These are phyloP conservation scores for Vachellia collinsii DNA, from an alignment of 306 rosid species.

Conservation along the genomic window DNA sequence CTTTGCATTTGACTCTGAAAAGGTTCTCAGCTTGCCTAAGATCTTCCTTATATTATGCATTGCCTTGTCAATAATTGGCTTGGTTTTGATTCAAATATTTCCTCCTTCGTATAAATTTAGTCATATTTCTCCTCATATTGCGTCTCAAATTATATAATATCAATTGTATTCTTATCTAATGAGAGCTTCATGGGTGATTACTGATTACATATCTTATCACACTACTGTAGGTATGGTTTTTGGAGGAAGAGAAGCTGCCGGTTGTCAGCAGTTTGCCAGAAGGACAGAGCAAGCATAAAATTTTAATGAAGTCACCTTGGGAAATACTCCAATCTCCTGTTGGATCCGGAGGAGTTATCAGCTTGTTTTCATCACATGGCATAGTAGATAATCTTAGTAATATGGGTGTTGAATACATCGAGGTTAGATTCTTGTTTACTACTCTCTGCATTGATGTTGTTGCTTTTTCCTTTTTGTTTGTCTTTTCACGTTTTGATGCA, in stretches of 20 bases:
- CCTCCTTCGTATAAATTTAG: neutral
- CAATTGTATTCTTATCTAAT: constrained; percentile 2
- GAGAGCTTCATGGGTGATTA: constrained; percentile 12
- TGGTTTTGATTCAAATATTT: constrained; percentile 9
- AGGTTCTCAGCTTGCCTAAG: constrained; percentile 54
- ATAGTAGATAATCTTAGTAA: constrained; percentile 59
- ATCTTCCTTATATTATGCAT: constrained; percentile 34
- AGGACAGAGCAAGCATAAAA: constrained; percentile 59
- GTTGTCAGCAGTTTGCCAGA: constrained; percentile 65
- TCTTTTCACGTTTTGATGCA: neutral
- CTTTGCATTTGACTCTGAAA: constrained; percentile 65
- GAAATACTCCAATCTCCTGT: constrained; percentile 83
- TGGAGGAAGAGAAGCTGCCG: constrained; percentile 94
- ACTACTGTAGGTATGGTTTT: constrained; percentile 67
- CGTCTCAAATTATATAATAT: constrained; percentile 22
- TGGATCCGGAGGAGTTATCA: constrained; percentile 85
- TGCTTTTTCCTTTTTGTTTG: neutral
- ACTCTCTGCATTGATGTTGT: constrained; percentile 9
- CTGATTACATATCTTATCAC: constrained; percentile 10
- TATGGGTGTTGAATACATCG: constrained; percentile 74
- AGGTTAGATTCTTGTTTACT: constrained; percentile 56
- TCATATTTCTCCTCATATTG: constrained; percentile 22
- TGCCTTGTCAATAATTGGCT: constrained; percentile 11
- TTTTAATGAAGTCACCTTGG: constrained; percentile 94
- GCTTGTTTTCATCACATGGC: constrained; percentile 67